Evolutionary conservation across 2,329 filamentous ascomycete genomes (phyloP).

Genomic region (Didymella segeticola): DNA sequence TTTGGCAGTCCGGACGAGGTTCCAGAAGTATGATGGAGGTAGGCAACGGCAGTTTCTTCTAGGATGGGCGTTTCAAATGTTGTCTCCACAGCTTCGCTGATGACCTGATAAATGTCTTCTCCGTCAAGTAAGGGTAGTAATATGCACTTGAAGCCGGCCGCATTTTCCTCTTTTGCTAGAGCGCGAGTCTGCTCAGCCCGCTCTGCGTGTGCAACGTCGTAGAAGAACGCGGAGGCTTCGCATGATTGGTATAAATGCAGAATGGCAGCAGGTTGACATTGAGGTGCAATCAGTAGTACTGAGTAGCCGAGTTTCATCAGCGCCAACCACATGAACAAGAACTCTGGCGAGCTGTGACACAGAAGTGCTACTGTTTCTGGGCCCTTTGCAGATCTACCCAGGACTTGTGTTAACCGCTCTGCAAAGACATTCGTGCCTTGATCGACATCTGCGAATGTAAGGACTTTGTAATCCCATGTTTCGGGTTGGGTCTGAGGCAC

Average conservation of each 20-base stretch:
- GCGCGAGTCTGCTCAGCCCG: constrained; percentile 38
- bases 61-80: constrained; percentile 17
- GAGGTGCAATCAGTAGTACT: constrained; percentile 64
- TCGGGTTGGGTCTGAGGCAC: constrained; percentile 27
- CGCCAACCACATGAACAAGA: constrained; percentile 67
- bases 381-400: constrained; percentile 17
- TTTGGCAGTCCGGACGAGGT: constrained; percentile 70
- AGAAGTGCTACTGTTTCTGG: constrained; percentile 59
- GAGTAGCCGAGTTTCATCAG: constrained; percentile 63
- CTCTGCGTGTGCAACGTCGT: constrained; percentile 52
- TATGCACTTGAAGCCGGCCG: constrained; percentile 12
- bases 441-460: constrained; percentile 48
- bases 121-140: constrained; percentile 24
- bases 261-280: constrained; percentile 57
- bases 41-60: constrained; percentile 56
- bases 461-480: constrained; percentile 38
- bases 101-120: constrained; percentile 33
- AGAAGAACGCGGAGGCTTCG: constrained; percentile 53
- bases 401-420: constrained; percentile 27
- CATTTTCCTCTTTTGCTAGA: constrained; percentile 20
- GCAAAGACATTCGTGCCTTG: constrained; percentile 48
- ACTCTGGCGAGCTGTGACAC: constrained; percentile 63
- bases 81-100: constrained; percentile 16
- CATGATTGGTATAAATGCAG: constrained; percentile 60
- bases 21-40: constrained; percentile 69